These are phyloP conservation scores for Diatrype stigma DNA, from an alignment of 2,329 filamentous ascomycete genomes.

Conservation along the genomic window DNA sequence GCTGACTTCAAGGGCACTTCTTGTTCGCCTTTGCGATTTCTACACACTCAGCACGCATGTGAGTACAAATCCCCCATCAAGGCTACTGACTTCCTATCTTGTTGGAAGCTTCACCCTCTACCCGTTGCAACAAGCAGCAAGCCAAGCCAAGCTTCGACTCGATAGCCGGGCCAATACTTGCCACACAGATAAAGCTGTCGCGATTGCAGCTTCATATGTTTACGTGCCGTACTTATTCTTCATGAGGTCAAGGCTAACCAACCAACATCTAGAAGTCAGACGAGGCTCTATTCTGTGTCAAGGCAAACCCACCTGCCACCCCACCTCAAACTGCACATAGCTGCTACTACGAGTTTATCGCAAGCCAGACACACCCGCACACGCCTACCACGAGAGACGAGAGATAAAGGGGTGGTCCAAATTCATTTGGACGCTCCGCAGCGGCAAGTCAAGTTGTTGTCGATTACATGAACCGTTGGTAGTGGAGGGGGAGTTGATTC, in stretches of 20 bases:
- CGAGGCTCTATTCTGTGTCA: background rate
- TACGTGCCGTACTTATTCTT: no score
- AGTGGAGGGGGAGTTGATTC: constrained; percentile 54
- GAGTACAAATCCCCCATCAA: no score
- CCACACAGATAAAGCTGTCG: background rate
- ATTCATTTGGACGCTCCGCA: constrained; percentile 24
- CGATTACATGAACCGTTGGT: constrained; percentile 35
- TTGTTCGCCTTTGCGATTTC: background rate
- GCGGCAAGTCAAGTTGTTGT: constrained; percentile 34
- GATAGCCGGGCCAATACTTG: background rate
- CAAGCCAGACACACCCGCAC: background rate
- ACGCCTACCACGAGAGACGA: constrained; percentile 2
- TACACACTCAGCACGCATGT: background rate
- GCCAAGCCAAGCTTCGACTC: background rate
- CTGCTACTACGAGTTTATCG: background rate
- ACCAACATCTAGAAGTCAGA: background rate
- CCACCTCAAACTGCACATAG: background rate
- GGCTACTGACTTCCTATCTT: background rate
- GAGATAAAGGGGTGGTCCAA: constrained; percentile 23
- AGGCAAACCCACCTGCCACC: background rate
- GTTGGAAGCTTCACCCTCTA: background rate
- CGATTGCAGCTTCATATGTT: background rate
- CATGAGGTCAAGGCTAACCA: background rate
- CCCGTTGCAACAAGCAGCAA: background rate
- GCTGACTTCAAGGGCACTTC: background rate